Evolutionary conservation across 345 rosid genomes (phyloP), one percentile per base, ranked within the genome.

Genomic region (Eucalyptus leucophloia): DNA sequence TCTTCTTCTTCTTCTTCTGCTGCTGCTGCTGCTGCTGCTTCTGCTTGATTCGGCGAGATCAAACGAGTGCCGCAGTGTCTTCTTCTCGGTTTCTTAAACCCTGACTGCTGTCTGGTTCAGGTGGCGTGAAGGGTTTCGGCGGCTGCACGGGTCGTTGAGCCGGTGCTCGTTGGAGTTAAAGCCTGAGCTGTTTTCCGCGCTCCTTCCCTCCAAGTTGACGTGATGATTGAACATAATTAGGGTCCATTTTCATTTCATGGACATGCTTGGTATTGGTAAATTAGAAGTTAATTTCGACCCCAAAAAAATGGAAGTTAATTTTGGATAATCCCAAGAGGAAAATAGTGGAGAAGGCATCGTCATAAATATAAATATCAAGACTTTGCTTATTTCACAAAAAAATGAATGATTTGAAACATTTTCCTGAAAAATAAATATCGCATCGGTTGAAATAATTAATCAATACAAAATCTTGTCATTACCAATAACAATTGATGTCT

Each of bases 311-410:
- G 40, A n/a, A 8, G 40, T 16, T 65, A 65, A 65, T n/a, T 65
- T 65, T n/a, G 77, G 40, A n/a, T 65, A 4, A 65, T 16, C 77
- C 9, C 72, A n/a, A 65, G 37, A 15, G 18, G 18, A 65, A n/a
- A 15, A n/a, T 14, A n/a, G 37, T 65, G 77, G 21, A n/a, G 77
- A 65, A n/a, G 37, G 6, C 77, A 65, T 65, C 2, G 1, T 3
- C 3, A 15, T 30, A 30, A 7, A 1, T 30, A 60, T 30, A 5
- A 2, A 56, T 10, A 4, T 0, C 0, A 0, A 56, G 13, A 56
- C 30, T 10, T 1, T 24, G 0, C 30, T 56, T 56, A 1, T 56
- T 56, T 10, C 0, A 0, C 1, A 1, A 53, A 53, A 54, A 56
- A 56, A 56, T 24, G 28, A 56, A 56, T 56, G 0, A 10, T 56